Conservation (phyloP, 371 early-diverging fungal genomes). For the Batkoa obscura region DNA sequence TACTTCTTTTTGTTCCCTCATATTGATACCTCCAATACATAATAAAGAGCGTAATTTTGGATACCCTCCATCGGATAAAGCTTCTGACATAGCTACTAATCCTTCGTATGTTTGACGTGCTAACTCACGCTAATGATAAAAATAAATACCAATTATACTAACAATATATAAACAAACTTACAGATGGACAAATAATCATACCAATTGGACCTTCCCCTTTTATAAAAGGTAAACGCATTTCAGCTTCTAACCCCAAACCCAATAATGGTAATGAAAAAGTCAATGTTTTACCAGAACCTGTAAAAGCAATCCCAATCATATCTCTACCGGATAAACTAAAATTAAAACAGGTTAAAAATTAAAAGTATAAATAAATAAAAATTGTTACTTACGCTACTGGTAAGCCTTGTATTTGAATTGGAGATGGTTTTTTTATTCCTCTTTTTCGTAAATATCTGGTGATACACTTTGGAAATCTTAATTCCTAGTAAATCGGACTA, state of each 20-base stretch:
- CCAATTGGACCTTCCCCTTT: conserved; percentile 81
- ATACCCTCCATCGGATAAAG: conserved; percentile 37
- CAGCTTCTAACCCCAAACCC: conserved; percentile 65
- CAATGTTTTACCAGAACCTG: conserved; percentile 99
- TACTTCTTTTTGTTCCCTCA: conserved; percentile 60
- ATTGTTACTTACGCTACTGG: conserved; percentile 32
- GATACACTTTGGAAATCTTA: conserved; percentile 59
- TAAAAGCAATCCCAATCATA: conserved; percentile 91
- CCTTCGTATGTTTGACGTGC: conserved; percentile 72
- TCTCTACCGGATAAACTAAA: conserved; percentile 47
- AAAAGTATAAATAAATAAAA: neutral
- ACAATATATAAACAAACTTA: conserved; percentile 14
- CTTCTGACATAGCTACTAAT: conserved; percentile 36
- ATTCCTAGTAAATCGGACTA: conserved; percentile 22
- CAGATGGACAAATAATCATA: conserved; percentile 74
- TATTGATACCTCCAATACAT: conserved; percentile 89
- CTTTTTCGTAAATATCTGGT: conserved; percentile 59
- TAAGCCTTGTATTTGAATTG: conserved; percentile 94
- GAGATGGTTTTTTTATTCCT: conserved; percentile 79
- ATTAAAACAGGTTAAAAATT: neutral
- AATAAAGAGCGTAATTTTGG: conserved; percentile 56
- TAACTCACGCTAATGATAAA: conserved; percentile 40
- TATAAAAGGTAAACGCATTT: conserved; percentile 51
- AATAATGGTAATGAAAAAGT: conserved; percentile 85
- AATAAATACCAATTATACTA: neutral